A percentile compares a stretch with the other conserved stretches of the same genome.
phyloP scores from a whole-genome alignment of 495 filamentous ascomycete genomes.

The Talaromyces nanjingensis region DNA sequence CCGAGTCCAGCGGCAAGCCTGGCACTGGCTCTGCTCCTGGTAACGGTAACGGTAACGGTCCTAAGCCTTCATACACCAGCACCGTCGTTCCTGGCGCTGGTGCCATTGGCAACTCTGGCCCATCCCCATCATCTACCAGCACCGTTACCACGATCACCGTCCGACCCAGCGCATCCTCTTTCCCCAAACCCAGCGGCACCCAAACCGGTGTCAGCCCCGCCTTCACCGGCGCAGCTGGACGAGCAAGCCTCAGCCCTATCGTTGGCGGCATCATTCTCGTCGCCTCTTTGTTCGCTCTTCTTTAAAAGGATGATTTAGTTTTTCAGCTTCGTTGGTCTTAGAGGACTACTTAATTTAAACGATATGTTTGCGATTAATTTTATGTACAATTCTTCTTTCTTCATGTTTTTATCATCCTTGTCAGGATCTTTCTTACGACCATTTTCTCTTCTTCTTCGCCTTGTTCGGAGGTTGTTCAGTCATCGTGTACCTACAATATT shows the following conservation, averaged over 20 bases:
- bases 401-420: not conserved
- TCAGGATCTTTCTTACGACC: not conserved
- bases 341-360: conserved; percentile 2
- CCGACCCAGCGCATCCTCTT: not conserved
- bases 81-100: not conserved
- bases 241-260: conserved; percentile 5
- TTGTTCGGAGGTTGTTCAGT: not conserved
- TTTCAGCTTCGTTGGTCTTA: not conserved
- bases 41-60: not conserved
- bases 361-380: conserved; percentile 6
- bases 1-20: not conserved
- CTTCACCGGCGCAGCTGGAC: conserved; percentile 11
- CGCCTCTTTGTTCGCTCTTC: not conserved
- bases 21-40: not conserved
- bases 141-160: not conserved
- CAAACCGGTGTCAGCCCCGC: conserved; percentile 7
- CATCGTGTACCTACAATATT: not conserved
- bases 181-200: conserved; percentile 1
- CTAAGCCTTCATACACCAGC: not conserved
- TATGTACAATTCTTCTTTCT: conserved; percentile 4
- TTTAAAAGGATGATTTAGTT: not conserved
- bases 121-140: not conserved
- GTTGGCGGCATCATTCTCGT: not conserved
- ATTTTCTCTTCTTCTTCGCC: not conserved
- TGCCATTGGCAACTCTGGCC: not conserved